A percentile compares a stretch with the other conserved stretches of the same genome.
These are phyloP conservation scores for Nidula microcarpa DNA, from an alignment of 768 basidiomycete species.

Conservation along the genomic window DNA sequence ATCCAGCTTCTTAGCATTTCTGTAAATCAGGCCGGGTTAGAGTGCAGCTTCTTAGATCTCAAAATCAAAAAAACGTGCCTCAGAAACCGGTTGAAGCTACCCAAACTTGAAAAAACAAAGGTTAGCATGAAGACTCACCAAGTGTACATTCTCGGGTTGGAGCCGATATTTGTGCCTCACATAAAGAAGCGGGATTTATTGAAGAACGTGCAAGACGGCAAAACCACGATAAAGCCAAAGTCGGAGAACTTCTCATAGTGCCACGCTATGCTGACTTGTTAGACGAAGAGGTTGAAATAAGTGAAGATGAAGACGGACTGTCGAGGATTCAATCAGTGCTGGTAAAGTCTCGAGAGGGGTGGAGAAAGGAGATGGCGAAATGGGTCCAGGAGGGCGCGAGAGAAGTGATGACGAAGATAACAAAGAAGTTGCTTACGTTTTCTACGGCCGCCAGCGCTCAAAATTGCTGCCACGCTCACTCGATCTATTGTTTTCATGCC, in stretches of 20 bases:
- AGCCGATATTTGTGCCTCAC: slow-evolving; percentile 13
- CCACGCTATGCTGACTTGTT: slow-evolving; percentile 14
- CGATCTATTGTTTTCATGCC: slow-evolving; percentile 11
- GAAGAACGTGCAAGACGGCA: slow-evolving; percentile 6
- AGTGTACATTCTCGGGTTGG: slow-evolving; percentile 10
- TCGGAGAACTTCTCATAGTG: slow-evolving; percentile 12
- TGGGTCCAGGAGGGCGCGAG: slow-evolving; percentile 6
- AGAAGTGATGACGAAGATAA: slow-evolving; percentile 4
- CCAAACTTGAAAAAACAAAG: slow-evolving; percentile 18
- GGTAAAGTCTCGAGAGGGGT: slow-evolving; percentile 9
- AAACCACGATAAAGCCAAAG: slow-evolving; percentile 11
- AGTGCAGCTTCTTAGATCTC: slow-evolving; percentile 19
- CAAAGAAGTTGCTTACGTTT: neutral
- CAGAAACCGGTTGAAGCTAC: slow-evolving; percentile 14
- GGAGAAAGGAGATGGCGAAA: slow-evolving; percentile 13
- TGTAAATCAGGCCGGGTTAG: slow-evolving; percentile 17
- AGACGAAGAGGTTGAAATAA: slow-evolving; percentile 2
- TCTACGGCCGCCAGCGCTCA: slow-evolving; percentile 1
- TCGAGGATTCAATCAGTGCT: neutral
- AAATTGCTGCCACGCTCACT: slow-evolving; percentile 12
- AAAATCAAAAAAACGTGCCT: slow-evolving; percentile 21
- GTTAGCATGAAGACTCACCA: neutral
- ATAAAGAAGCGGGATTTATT: slow-evolving; percentile 10
- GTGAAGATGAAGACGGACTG: slow-evolving; percentile 1
- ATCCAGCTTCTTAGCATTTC: slow-evolving; percentile 14